Conservation (phyloP, 1,284 basidiomycete genomes). For the Apiotrichum montevideense region DNA sequence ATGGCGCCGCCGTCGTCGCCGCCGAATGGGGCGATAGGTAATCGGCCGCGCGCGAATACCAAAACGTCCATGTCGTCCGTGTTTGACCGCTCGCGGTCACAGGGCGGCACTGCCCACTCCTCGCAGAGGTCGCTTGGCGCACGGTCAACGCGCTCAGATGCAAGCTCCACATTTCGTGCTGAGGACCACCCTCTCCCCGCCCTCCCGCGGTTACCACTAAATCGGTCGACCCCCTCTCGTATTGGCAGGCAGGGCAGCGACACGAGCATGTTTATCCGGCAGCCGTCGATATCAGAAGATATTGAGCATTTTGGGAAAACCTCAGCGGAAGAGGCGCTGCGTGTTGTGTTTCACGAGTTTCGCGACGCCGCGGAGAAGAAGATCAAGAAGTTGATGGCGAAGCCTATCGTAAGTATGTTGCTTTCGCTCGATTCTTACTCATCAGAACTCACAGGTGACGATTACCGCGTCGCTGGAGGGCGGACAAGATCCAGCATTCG, state of each 20-base stretch:
- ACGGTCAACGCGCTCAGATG: slow-evolving; percentile 34
- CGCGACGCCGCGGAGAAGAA: slow-evolving; percentile 69
- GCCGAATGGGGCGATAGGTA: slow-evolving; percentile 11
- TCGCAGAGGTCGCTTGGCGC: slow-evolving; percentile 35
- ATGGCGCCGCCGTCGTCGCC: slow-evolving; percentile 24
- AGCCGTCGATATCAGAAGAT: slow-evolving; percentile 30
- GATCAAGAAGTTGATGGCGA: slow-evolving; percentile 64
- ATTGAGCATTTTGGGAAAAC: slow-evolving; percentile 47
- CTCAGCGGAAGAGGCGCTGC: slow-evolving; percentile 77
- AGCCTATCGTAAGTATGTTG: slow-evolving; percentile 56
- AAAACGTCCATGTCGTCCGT: slow-evolving; percentile 9
- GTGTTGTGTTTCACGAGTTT: slow-evolving; percentile 78
- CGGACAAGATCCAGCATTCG: slow-evolving; percentile 67
- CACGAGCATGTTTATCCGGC: slow-evolving; percentile 31
- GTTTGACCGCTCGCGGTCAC: slow-evolving; percentile 28
- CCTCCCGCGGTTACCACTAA: slow-evolving; percentile 31
- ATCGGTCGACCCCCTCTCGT: slow-evolving; percentile 30
- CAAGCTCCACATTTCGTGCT: slow-evolving; percentile 34
- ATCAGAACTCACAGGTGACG: slow-evolving; percentile 62
- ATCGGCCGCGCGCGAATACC: slow-evolving; percentile 11
- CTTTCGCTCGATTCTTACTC: slow-evolving; percentile 1
- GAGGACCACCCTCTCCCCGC: slow-evolving; percentile 38
- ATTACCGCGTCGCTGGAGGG: slow-evolving; percentile 63
- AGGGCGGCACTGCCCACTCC: slow-evolving; percentile 26
- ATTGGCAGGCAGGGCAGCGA: slow-evolving; percentile 35